Percentiles rank a stretch among this genome's conserved stretches.
Evolutionary conservation across 2,329 filamentous ascomycete genomes (phyloP).

Genomic region (Apiospora pterosperma): DNA sequence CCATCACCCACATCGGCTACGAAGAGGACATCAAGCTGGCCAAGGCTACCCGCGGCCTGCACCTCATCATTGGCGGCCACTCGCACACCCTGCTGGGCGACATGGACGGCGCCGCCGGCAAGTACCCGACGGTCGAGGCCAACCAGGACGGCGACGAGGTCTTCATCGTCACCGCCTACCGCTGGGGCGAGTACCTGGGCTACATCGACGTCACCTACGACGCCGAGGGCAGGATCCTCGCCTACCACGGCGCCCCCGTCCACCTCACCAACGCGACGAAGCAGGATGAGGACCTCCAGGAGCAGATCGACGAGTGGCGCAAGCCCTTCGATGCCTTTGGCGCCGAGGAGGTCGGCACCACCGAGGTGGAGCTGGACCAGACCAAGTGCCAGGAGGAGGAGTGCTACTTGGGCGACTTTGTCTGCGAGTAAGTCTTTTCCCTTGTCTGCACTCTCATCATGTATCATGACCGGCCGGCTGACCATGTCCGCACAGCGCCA

Average conservation of each 20-base stretch:
- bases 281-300: slow-evolving; percentile 54
- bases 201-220: slow-evolving; percentile 66
- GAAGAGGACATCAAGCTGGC: slow-evolving; percentile 61
- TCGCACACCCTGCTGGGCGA: slow-evolving; percentile 51
- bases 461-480: neutral
- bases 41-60: slow-evolving; percentile 56
- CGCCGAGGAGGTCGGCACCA: slow-evolving; percentile 52
- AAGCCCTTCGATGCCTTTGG: slow-evolving; percentile 59
- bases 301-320: slow-evolving; percentile 56
- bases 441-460: slow-evolving; percentile 17
- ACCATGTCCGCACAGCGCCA: slow-evolving; percentile 41
- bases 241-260: slow-evolving; percentile 61
- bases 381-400: slow-evolving; percentile 54
- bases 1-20: slow-evolving; percentile 66
- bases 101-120: slow-evolving; percentile 53
- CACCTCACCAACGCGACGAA: slow-evolving; percentile 59
- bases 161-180: slow-evolving; percentile 64
- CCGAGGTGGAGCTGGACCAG: slow-evolving; percentile 56
- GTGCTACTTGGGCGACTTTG: slow-evolving; percentile 54
- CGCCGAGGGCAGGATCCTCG: slow-evolving; percentile 54
- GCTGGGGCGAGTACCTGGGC: slow-evolving; percentile 67
- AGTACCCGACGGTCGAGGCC: slow-evolving; percentile 60
- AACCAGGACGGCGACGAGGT: slow-evolving; percentile 63
- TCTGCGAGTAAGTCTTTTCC: slow-evolving; percentile 39
- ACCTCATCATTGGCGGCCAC: slow-evolving; percentile 55